Conservation (phyloP, 495 filamentous ascomycete genomes). For the Alectoria sarmentosa region DNA sequence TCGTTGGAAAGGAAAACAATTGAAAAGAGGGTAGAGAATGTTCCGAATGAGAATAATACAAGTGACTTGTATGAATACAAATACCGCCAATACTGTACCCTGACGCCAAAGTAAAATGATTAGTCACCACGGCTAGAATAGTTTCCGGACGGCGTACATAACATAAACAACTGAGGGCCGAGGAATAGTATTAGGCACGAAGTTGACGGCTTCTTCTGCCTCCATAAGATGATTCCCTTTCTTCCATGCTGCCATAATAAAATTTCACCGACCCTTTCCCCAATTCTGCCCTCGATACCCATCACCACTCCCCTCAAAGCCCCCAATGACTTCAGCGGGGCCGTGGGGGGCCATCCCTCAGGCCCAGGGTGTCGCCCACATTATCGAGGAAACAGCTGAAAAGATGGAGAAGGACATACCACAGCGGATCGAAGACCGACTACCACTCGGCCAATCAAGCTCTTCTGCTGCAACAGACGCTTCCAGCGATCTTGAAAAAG, state of each 20-base stretch:
- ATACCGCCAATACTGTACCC: too few relatives aligned
- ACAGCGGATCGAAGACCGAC: background rate
- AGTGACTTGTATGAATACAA: too few relatives aligned
- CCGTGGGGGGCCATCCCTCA: slow-evolving; percentile 24
- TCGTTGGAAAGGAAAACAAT: too few relatives aligned
- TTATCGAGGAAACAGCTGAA: slow-evolving; percentile 14
- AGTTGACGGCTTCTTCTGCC: background rate
- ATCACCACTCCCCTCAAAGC: background rate
- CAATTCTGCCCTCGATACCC: background rate
- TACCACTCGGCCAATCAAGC: background rate
- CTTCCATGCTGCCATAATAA: too few relatives aligned
- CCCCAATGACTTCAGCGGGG: slow-evolving; percentile 11
- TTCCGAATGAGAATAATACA: too few relatives aligned
- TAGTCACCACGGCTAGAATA: background rate
- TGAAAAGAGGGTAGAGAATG: too few relatives aligned
- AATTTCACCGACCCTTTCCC: too few relatives aligned
- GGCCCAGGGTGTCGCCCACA: slow-evolving; percentile 19
- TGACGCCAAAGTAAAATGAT: background rate
- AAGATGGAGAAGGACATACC: slow-evolving; percentile 13
- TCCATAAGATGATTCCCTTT: background rate
- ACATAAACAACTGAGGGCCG: too few relatives aligned
- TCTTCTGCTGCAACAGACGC: slow-evolving; percentile 18
- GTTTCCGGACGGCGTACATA: too few relatives aligned
- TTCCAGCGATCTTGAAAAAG: slow-evolving; percentile 30
- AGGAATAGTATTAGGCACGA: too few relatives aligned